Base-by-base conservation (phyloP, 2,329 filamentous ascomycete genomes). In the Macrophomina tecta region DNA sequence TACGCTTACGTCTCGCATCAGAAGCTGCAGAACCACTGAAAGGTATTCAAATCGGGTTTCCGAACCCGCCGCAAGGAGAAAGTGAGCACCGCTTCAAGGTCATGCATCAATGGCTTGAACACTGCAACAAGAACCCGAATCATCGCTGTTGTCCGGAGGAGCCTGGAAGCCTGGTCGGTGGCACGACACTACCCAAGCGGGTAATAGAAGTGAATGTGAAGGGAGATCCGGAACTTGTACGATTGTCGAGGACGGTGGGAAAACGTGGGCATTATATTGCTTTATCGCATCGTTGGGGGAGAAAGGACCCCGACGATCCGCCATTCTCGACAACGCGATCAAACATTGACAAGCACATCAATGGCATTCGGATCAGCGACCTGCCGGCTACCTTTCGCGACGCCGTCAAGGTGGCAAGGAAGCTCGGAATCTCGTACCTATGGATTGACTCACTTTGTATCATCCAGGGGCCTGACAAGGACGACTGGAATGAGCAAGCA, bases 401-500 rank as follows among this genome's bases (percentile, higher is more conserved):
- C 38, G 72, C 72, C 1, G 51, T 74, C 4, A 18, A 36, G 5
- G 51, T 71, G 1, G 69, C 71, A 6, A 65, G 69, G 42, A 28
- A 40, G 4, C 68, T 74, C 5, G 64, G 68, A 2, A 52, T 70
- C 1, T 66, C 32, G 36, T 73, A 73, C 52, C 58, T 73, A 3
- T 73, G 71, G 72, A 71, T 73, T 9, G 70, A 74, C 42, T 71
- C 69, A 4, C 58, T 73, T 1, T 69, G 64, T 45, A 73, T 73
- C 5, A 67, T 73, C 14, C 71, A 73, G 65, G 67, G 45, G 0
- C 18, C 30, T 2, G 23, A 23, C 3, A 8, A 63, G 36, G 34
- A 65, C 55, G 60, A 63, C 45, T 63, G 60, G 60, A 9, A 28
- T 28, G 40, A 49, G 5, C 18, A 63, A 30, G 64, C 60, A 16